Conservation (phyloP, 805 yeast genomes). For the Teunomyces lycoperdinae region DNA sequence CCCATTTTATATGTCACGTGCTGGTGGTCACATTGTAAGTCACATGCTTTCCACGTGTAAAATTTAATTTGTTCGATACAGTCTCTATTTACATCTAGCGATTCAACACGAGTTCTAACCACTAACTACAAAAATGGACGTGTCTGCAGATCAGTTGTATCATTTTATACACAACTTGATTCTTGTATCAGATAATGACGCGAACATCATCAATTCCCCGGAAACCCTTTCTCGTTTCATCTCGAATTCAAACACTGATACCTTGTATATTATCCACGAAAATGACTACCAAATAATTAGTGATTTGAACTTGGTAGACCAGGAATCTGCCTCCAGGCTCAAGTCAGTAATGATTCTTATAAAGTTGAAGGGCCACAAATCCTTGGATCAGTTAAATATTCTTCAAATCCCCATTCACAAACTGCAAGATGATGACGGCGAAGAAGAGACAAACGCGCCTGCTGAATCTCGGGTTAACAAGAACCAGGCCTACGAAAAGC, state of each 20-base stretch:
- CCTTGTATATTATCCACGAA: conserved; percentile 16
- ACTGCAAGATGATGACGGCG: conserved; percentile 2
- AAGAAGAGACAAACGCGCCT: background rate
- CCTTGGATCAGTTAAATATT: conserved; percentile 30
- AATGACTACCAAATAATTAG: conserved; percentile 9
- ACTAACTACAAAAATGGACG: background rate
- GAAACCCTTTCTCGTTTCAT: conserved; percentile 15
- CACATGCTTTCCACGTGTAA: background rate
- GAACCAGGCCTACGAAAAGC: conserved; percentile 42
- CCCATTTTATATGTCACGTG: background rate
- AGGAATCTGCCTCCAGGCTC: background rate
- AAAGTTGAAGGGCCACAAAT: conserved; percentile 38
- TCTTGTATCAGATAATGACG: conserved; percentile 5
- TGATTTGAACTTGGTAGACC: conserved; percentile 8
- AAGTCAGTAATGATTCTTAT: conserved; percentile 37
- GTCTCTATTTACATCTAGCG: background rate
- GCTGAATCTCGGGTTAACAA: conserved; percentile 1
- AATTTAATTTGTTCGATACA: background rate
- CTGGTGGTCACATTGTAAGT: background rate
- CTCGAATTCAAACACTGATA: conserved; percentile 17
- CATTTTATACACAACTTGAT: conserved; percentile 9
- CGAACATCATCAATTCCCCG: conserved; percentile 2
- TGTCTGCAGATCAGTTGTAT: conserved; percentile 8
- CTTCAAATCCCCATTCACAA: conserved; percentile 28
- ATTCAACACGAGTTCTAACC: background rate